phyloP scores from a whole-genome alignment of 2,329 filamentous ascomycete species.

The Arachnomyces sp. region DNA sequence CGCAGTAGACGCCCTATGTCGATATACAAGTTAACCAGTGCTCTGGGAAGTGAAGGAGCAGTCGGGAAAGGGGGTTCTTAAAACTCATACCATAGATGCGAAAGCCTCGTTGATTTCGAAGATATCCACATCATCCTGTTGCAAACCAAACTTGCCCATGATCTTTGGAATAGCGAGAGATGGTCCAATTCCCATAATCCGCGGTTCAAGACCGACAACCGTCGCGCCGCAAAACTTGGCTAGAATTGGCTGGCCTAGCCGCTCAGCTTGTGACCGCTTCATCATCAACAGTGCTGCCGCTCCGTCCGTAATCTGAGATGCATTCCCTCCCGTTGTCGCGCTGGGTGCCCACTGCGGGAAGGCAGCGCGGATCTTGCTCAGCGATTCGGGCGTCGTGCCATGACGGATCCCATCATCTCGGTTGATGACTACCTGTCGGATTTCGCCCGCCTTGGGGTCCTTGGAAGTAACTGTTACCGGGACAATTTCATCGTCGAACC shows the following conservation, averaged over 20 bases:
- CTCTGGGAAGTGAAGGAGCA: neutral
- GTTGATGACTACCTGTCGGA: slow-evolving; percentile 66
- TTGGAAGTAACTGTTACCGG: slow-evolving; percentile 75
- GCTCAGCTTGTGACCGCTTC: slow-evolving; percentile 78
- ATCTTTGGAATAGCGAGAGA: slow-evolving; percentile 89
- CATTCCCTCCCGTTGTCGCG: slow-evolving; percentile 85
- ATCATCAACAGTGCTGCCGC: slow-evolving; percentile 87
- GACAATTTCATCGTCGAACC: slow-evolving; percentile 80
- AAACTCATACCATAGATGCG: slow-evolving; percentile 48
- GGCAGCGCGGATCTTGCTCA: slow-evolving; percentile 75
- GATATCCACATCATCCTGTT: slow-evolving; percentile 34
- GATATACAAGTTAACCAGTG: slow-evolving; percentile 4
- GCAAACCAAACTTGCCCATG: slow-evolving; percentile 70
- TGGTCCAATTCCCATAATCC: slow-evolving; percentile 89
- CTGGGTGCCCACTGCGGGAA: slow-evolving; percentile 71
- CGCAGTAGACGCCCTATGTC: slow-evolving; percentile 76
- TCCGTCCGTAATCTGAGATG: slow-evolving; percentile 84
- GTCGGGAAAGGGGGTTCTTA: neutral
- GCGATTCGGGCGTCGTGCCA: slow-evolving; percentile 72
- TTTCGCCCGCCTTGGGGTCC: slow-evolving; percentile 80
- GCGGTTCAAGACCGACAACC: slow-evolving; percentile 74
- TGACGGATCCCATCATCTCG: slow-evolving; percentile 78
- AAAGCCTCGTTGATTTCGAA: slow-evolving; percentile 75
- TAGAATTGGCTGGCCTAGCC: slow-evolving; percentile 73
- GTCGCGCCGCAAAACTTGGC: slow-evolving; percentile 83